These are phyloP conservation scores for Thelonectria blattea DNA, from an alignment of 2,329 filamentous ascomycete species.

Conservation along the genomic window DNA sequence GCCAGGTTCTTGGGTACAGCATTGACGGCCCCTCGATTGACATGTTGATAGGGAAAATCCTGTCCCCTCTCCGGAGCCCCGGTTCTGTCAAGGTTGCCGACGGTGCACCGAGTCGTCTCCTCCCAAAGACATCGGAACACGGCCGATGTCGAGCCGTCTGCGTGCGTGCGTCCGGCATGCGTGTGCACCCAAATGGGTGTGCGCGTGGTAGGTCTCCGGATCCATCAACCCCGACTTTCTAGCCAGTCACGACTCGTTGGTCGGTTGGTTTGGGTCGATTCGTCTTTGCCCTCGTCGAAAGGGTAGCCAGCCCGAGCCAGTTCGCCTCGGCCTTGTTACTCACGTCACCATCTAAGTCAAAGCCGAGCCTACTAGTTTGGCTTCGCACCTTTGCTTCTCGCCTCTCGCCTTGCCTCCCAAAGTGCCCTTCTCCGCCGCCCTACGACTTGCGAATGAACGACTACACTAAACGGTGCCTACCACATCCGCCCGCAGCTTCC, in stretches of 20 bases:
- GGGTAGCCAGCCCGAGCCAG: conserved; percentile 29
- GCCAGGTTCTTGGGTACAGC: conserved; percentile 14
- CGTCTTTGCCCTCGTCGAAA: conserved; percentile 32
- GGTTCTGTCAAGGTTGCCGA: conserved; percentile 25
- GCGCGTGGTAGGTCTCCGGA: conserved; percentile 32
- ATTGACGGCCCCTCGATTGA: conserved; percentile 23
- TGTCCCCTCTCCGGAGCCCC: conserved; percentile 13
- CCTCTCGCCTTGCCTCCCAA: conserved; percentile 8
- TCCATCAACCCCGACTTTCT: conserved; percentile 30
- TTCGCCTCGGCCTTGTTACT: conserved; percentile 31
- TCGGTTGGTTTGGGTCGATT: conserved; percentile 31
- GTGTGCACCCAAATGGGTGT: conserved; percentile 23
- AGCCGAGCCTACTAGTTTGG: conserved; percentile 22
- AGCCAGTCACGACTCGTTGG: conserved; percentile 32
- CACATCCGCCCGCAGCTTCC: conserved; percentile 21
- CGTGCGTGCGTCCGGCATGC: conserved; percentile 28
- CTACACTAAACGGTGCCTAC: conserved; percentile 3
- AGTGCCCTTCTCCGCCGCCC: conserved; percentile 16
- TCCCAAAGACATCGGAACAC: conserved; percentile 35
- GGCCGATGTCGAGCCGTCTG: conserved; percentile 34
- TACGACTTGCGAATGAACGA: conserved; percentile 20
- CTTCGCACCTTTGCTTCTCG: conserved; percentile 15
- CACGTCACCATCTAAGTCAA: conserved; percentile 36
- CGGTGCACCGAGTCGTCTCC: conserved; percentile 17
- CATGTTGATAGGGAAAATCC: conserved; percentile 21